Percentiles rank a stretch among this genome's conserved stretches.
Evolutionary conservation across 1,284 basidiomycete species (phyloP).

Genomic region (Fomitopsis palustris): DNA sequence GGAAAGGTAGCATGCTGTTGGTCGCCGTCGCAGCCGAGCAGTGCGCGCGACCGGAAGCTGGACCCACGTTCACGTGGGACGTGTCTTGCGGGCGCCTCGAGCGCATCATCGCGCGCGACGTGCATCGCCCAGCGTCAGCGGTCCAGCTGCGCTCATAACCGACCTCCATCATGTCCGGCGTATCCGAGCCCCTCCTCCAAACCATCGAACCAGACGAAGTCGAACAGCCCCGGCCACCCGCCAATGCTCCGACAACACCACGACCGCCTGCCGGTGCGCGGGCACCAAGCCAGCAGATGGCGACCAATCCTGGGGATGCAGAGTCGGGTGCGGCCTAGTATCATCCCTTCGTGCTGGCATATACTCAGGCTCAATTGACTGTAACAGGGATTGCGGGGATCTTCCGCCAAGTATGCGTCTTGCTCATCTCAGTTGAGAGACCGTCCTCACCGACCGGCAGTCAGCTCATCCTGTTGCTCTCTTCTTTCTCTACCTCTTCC

Average conservation of each 20-base stretch:
- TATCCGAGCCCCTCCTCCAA: conserved; percentile 51
- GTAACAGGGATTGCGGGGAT: conserved; percentile 66
- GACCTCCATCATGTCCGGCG: conserved; percentile 40
- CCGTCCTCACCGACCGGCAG: conserved; percentile 30
- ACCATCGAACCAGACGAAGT: conserved; percentile 72
- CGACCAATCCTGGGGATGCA: conserved; percentile 56
- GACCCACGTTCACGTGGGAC: conserved; percentile 3
- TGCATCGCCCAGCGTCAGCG: conserved; percentile 1
- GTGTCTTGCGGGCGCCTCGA: conserved; percentile 1
- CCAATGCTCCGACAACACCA: conserved; percentile 27
- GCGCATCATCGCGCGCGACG: not conserved
- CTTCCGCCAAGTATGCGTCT: conserved; percentile 58
- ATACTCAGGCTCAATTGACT: not conserved
- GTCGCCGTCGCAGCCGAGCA: not conserved
- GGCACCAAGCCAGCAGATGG: conserved; percentile 37
- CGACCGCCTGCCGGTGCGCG: conserved; percentile 43
- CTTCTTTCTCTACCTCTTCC: conserved; percentile 84
- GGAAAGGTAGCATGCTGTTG: not conserved
- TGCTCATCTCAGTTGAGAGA: not conserved
- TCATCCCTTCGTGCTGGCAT: conserved; percentile 3
- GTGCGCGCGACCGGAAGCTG: too few species aligned
- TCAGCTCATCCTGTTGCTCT: conserved; percentile 84
- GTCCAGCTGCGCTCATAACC: not conserved
- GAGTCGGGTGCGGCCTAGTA: conserved; percentile 55
- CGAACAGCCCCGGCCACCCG: conserved; percentile 27